Percentiles rank a stretch among this genome's conserved stretches.
Evolutionary conservation across 2,329 filamentous ascomycete genomes (phyloP).

Genomic region (Fusarium sp.): DNA sequence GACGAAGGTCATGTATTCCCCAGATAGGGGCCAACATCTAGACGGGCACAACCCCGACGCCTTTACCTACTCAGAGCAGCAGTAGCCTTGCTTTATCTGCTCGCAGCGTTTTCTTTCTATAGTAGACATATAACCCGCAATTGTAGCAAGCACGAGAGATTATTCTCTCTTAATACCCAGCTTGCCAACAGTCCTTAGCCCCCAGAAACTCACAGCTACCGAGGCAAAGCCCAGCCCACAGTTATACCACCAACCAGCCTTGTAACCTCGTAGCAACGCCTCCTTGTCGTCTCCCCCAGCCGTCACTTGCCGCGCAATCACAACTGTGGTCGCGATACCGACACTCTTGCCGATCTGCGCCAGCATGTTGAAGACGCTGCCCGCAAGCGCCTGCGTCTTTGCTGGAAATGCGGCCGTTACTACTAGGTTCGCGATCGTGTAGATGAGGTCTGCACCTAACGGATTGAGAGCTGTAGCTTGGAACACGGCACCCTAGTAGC

Average conservation of each 20-base stretch:
- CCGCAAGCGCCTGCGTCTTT: conserved; percentile 69
- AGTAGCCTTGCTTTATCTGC: not conserved
- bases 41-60: not conserved
- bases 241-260: conserved; percentile 62
- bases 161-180: conserved; percentile 26
- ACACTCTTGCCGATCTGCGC: conserved; percentile 66
- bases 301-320: conserved; percentile 56
- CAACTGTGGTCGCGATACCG: conserved; percentile 59
- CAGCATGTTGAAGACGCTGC: conserved; percentile 71
- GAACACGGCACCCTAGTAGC: conserved; percentile 64
- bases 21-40: not conserved
- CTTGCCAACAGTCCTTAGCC: conserved; percentile 26
- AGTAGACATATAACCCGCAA: not conserved
- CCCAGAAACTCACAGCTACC: conserved; percentile 14
- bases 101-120: not conserved
- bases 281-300: conserved; percentile 16
- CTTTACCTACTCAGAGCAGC: not conserved
- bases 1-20: not conserved
- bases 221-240: conserved; percentile 55
- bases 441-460: conserved; percentile 61
- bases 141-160: no score
- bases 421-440: conserved; percentile 67
- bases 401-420: conserved; percentile 66
- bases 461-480: conserved; percentile 56
- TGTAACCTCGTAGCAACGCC: conserved; percentile 61